These are phyloP conservation scores for Oenanthe javanica DNA, from an alignment of 140 eudicot species.

Conservation along the genomic window DNA sequence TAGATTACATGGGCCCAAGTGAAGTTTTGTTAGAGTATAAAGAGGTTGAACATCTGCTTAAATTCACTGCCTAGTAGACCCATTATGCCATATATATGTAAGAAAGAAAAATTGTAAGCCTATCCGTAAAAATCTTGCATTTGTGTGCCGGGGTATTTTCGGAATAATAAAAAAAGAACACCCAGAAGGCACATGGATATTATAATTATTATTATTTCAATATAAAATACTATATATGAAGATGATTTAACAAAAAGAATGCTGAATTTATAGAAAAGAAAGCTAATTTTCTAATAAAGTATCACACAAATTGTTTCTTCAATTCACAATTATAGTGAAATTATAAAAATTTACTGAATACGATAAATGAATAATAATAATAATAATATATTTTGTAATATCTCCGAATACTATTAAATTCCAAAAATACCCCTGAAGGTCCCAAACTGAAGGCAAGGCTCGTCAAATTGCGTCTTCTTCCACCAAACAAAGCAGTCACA, in stretches of 20 bases:
- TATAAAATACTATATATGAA: too few relatives aligned
- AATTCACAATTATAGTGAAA: too few relatives aligned
- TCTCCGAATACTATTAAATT: background rate
- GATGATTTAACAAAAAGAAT: too few relatives aligned
- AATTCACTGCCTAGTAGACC: background rate
- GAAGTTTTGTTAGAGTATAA: background rate
- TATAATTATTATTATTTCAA: too few relatives aligned
- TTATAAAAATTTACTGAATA: too few relatives aligned
- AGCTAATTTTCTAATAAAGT: too few relatives aligned
- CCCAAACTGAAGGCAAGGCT: background rate
- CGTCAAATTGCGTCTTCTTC: background rate
- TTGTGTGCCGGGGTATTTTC: background rate
- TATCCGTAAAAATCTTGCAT: background rate
- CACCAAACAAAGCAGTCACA: background rate
- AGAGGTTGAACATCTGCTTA: constrained; percentile 1
- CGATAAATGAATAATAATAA: too few relatives aligned
- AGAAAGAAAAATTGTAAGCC: background rate
- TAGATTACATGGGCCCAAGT: constrained; percentile 1
- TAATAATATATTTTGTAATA: background rate
- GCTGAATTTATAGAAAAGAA: too few relatives aligned
- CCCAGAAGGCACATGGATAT: too few relatives aligned
- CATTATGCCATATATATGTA: background rate
- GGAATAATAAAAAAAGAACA: background rate
- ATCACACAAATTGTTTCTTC: too few relatives aligned
- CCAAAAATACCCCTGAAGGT: background rate